Conservation (phyloP, 2,329 filamentous ascomycete species). For the Claviceps cyperi region DNA sequence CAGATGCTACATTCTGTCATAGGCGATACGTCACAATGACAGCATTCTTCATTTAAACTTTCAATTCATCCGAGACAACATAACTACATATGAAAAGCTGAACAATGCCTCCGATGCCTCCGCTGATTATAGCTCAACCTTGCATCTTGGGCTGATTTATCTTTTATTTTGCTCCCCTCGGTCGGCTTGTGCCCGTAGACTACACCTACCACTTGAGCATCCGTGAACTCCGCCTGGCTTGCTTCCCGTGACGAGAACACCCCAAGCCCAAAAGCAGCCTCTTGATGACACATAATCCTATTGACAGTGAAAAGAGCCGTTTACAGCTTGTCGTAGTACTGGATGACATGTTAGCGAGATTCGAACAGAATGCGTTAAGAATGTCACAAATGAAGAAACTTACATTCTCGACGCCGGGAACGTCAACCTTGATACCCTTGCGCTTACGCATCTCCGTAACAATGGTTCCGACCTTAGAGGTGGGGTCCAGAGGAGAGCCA, state of each 20-base stretch:
- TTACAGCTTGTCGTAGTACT: slow-evolving; percentile 99
- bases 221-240: slow-evolving; percentile 7
- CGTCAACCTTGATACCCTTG: slow-evolving; percentile 97
- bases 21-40: too few species aligned
- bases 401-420: slow-evolving; percentile 90
- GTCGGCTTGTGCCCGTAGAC: slow-evolving; percentile 15
- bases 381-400: slow-evolving; percentile 29
- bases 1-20: too few species aligned
- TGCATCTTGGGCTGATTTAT: slow-evolving; percentile 15
- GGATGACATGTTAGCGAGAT: slow-evolving; percentile 11
- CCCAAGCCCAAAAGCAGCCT: slow-evolving; percentile 20
- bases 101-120: slow-evolving; percentile 16
- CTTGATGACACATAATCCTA: slow-evolving; percentile 31
- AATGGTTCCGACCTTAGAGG: slow-evolving; percentile 68
- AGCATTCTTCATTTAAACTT: slow-evolving; percentile 19
- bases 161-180: neutral
- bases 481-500: slow-evolving; percentile 77
- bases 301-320: slow-evolving; percentile 28
- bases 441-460: slow-evolving; percentile 90
- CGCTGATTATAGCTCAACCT: slow-evolving; percentile 24
- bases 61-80: slow-evolving; percentile 27
- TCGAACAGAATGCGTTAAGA: neutral
- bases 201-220: slow-evolving; percentile 10
- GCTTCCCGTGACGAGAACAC: slow-evolving; percentile 13
- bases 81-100: slow-evolving; percentile 29